phyloP scores from a whole-genome alignment of 2,329 filamentous ascomycete species.

The Erysiphe pulchra region DNA sequence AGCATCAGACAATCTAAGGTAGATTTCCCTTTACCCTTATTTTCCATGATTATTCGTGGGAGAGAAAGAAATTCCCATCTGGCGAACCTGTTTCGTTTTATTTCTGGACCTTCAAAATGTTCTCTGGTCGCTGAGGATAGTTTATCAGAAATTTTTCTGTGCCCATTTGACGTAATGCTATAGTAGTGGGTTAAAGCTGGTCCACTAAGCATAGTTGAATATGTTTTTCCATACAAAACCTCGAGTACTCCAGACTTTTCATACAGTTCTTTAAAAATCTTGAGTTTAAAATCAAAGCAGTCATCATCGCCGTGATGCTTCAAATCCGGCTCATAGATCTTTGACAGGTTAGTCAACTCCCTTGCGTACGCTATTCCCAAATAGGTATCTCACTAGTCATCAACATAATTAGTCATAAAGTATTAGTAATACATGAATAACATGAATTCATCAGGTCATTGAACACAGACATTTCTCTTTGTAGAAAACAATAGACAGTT shows the following conservation, averaged over 20 bases:
- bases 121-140: background rate
- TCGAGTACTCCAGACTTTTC: background rate
- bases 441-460: too few relatives aligned
- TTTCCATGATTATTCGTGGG: background rate
- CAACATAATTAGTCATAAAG: too few relatives aligned
- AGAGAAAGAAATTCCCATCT: background rate
- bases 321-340: background rate
- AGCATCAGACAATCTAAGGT: background rate
- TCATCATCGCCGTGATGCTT: background rate
- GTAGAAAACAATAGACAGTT: too few relatives aligned
- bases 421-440: too few relatives aligned
- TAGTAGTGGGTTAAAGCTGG: background rate
- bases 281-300: background rate
- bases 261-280: background rate
- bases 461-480: too few relatives aligned
- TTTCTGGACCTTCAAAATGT: background rate
- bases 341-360: background rate
- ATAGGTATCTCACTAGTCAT: too few relatives aligned
- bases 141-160: background rate
- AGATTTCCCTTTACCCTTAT: background rate
- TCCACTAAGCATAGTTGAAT: background rate
- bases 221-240: background rate
- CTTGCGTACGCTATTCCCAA: too few relatives aligned
- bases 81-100: background rate
- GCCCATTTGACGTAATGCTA: background rate